phyloP scores from a whole-genome alignment of 1,284 basidiomycete species.

The Coriolopsis trogii region DNA sequence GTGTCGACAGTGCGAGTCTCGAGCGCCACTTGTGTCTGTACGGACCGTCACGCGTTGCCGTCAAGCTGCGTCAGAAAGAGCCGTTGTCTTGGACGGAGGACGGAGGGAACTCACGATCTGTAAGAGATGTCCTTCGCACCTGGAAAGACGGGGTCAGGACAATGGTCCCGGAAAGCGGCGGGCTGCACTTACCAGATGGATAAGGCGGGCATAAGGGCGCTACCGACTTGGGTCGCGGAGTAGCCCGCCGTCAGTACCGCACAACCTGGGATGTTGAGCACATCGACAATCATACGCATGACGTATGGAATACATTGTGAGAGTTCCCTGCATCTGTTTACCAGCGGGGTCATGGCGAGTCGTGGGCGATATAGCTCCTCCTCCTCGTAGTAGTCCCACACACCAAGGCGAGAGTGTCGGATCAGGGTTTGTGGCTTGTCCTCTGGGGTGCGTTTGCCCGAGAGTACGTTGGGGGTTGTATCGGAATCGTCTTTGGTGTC shows the following conservation, averaged over 20 bases:
- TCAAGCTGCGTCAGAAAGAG: too few relatives aligned
- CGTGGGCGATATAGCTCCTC: constrained; percentile 39
- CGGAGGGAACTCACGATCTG: constrained; percentile 49
- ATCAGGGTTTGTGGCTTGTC: too few relatives aligned
- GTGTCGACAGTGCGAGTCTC: too few relatives aligned
- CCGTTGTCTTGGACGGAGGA: too few relatives aligned
- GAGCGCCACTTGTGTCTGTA: too few relatives aligned
- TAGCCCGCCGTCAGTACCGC: constrained; percentile 51
- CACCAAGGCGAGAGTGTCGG: constrained; percentile 61
- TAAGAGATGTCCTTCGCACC: constrained; percentile 71
- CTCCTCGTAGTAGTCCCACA: constrained; percentile 78
- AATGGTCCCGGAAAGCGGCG: too few relatives aligned
- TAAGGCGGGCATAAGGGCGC: constrained; percentile 65
- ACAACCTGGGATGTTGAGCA: constrained; percentile 54
- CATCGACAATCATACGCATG: constrained; percentile 66
- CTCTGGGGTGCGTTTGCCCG: too few relatives aligned
- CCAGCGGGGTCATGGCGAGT: constrained; percentile 42
- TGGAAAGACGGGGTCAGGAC: constrained; percentile 25
- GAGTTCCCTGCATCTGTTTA: constrained; percentile 52
- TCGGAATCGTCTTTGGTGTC: too few relatives aligned
- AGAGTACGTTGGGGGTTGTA: too few relatives aligned
- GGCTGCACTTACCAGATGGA: constrained; percentile 62
- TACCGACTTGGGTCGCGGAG: constrained; percentile 43
- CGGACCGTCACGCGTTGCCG: too few relatives aligned
- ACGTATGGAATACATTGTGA: constrained; percentile 58